Evolutionary conservation across 225 moss, liverwort and hornwort species (phyloP).

Genomic region (Pseudoscleropodium purum): DNA sequence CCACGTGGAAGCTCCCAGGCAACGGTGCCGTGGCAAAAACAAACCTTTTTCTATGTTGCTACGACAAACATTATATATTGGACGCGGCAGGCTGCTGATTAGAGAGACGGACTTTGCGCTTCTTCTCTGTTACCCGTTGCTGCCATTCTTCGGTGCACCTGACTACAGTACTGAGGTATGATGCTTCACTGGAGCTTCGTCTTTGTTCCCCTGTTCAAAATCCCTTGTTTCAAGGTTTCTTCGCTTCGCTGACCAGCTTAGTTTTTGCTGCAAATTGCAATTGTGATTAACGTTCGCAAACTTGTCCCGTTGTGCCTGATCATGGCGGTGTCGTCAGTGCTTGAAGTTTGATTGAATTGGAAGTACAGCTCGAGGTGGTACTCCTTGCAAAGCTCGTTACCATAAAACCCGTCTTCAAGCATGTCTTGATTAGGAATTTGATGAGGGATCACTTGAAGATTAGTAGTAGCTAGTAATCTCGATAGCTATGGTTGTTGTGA

Average conservation of each 20-base stretch:
- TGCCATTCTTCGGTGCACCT: not conserved
- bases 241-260: not conserved
- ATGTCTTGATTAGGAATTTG: not conserved
- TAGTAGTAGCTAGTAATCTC: too few relatives aligned
- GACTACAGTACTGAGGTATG: not conserved
- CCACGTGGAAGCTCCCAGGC: not conserved
- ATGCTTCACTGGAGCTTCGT: not conserved
- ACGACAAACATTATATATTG: not conserved
- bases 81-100: not conserved
- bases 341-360: not conserved
- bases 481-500: not conserved
- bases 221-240: not conserved
- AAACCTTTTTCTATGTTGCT: too few relatives aligned
- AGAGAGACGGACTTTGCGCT: not conserved
- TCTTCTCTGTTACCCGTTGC: not conserved
- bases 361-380: not conserved
- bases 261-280: not conserved
- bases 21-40: not conserved
- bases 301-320: not conserved
- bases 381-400: too few relatives aligned
- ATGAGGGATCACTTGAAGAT: not conserved
- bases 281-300: too few relatives aligned
- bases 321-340: not conserved
- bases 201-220: too few relatives aligned
- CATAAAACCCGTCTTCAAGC: not conserved